Conservation (phyloP, 2,329 filamentous ascomycete genomes). For the Pestalotiopsis sp. region DNA sequence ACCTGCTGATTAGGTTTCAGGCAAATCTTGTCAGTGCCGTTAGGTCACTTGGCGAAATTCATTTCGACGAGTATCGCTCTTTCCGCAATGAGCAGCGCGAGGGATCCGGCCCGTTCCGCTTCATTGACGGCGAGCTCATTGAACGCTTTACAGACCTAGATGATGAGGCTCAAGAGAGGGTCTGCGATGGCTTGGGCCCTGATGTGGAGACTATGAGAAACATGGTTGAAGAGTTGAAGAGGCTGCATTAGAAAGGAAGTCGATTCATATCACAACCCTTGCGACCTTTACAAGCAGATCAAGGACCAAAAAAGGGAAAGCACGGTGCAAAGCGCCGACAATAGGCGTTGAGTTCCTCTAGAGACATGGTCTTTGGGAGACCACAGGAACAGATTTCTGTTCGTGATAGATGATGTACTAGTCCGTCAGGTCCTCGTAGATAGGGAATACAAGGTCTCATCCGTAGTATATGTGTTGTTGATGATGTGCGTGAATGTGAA, state of each 20-base stretch:
- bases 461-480: no score
- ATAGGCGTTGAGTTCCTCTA: no score
- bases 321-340: no score
- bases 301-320: no score
- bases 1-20: conserved; percentile 84
- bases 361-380: no score
- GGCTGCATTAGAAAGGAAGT: conserved; percentile 51
- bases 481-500: no score
- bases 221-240: conserved; percentile 62
- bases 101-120: conserved; percentile 77
- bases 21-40: conserved; percentile 67
- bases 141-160: conserved; percentile 79
- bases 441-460: no score
- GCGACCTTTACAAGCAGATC: no score
- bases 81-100: conserved; percentile 74
- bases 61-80: conserved; percentile 79
- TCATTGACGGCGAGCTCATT: conserved; percentile 90
- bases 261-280: background rate
- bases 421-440: no score
- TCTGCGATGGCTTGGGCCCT: conserved; percentile 58
- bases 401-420: no score
- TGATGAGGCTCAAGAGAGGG: conserved; percentile 55
- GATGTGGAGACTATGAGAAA: conserved; percentile 65
- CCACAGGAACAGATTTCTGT: no score
- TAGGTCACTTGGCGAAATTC: conserved; percentile 69